Base-by-base conservation (phyloP, 176 grass and related monocot genomes). In the Hsuehochloa calcarea region DNA sequence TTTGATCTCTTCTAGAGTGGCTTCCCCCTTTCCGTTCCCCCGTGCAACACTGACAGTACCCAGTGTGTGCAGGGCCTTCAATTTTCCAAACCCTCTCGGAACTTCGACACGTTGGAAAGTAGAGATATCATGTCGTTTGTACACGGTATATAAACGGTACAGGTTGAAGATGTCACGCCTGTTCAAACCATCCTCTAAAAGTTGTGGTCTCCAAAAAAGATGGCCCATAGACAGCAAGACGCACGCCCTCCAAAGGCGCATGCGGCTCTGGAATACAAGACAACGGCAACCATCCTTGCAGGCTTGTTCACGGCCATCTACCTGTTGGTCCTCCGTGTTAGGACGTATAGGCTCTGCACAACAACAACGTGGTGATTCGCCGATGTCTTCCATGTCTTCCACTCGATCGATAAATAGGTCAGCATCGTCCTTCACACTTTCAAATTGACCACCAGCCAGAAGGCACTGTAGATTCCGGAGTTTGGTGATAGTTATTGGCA, bases 391-490 rank as follows among this genome's bases (percentile, higher is more conserved):
- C 31, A 1, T 34, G 31, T 34, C 31, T 34, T 34, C 2, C 31
- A 34, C 31, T 2, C 31, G 31, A 34, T 34, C 1, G 31, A 0
- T 2, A 34, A 34, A 34, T 34, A 34, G 31, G 31, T 34, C 31
- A 34, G 3, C 31, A 34, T 34, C 31, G 31, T 34, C 31, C 31
- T 34, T 34, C 31, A 0, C 31, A 34, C 31, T 34, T 34, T 2
- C 31, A 34, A 34, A 2, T 2, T 0, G 31, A 34, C 31, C 0
- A 59, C 0, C 0, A 10, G 31, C 62, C 6, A 0, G 35, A n/a
- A 85, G 63, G 37, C 10, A 22, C 0, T 78, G 83, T 37, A 85
- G 51, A 13, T 47, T 78, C 10, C 0, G 60, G 0, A 84, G 45
- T 0, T 66, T 76, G 4, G 31, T 66, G 13, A 75, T 13, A 12